phyloP scores from a whole-genome alignment of 2,329 filamentous ascomycete genomes.

The Hypoxylon sp. region DNA sequence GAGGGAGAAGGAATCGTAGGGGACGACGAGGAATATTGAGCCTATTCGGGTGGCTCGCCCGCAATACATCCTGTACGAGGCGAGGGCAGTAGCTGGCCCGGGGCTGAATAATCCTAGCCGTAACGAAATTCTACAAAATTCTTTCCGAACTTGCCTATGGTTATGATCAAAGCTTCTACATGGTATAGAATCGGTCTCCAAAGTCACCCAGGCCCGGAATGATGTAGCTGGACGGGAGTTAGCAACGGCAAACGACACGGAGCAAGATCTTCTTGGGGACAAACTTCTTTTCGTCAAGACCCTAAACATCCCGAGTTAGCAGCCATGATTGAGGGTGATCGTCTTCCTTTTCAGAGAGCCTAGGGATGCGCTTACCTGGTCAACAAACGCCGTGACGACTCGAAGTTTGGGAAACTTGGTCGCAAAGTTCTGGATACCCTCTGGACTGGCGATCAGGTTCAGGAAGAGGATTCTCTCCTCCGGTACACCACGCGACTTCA shows the following conservation, averaged over 20 bases:
- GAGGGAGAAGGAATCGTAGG: conserved; percentile 61
- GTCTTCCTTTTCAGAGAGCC: neutral
- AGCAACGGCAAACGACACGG: conserved; percentile 42
- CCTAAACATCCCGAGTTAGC: conserved; percentile 54
- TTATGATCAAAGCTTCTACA: conserved; percentile 57
- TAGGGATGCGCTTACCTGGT: conserved; percentile 63
- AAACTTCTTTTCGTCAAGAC: conserved; percentile 97
- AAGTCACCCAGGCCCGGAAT: conserved; percentile 94
- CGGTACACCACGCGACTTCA: conserved; percentile 88
- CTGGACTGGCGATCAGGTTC: conserved; percentile 96
- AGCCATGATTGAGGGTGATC: neutral
- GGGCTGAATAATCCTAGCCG: conserved; percentile 1
- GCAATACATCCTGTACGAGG: neutral
- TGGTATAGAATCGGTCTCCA: conserved; percentile 93
- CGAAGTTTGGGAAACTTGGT: conserved; percentile 87
- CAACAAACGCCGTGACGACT: conserved; percentile 95
- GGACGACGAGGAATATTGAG: conserved; percentile 65
- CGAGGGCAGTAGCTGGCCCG: neutral
- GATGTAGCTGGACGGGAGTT: conserved; percentile 77
- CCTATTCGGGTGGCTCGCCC: neutral
- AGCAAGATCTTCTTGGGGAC: conserved; percentile 46
- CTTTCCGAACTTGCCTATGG: neutral
- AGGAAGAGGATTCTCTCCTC: conserved; percentile 96
- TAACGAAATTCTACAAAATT: conserved; percentile 6
- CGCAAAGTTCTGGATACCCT: conserved; percentile 89